Conservation (phyloP, 2,329 filamentous ascomycete genomes). For the Cercospora sp. region DNA sequence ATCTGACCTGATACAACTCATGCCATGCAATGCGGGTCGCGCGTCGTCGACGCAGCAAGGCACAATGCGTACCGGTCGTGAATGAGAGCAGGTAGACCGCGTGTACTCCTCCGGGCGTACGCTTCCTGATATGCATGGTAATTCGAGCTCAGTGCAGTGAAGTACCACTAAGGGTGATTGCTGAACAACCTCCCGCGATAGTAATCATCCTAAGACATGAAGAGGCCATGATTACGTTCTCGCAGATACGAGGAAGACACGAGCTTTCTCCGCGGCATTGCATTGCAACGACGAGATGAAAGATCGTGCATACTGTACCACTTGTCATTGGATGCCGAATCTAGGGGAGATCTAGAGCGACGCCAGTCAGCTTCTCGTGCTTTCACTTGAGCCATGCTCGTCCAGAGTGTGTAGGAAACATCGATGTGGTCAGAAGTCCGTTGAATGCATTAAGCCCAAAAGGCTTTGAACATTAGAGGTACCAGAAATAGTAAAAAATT, state of each 20-base stretch:
- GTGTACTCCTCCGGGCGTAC: neutral
- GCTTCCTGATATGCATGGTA: neutral
- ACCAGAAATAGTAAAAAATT: slow-evolving; percentile 72
- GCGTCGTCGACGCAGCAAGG: neutral
- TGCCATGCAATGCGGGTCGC: neutral
- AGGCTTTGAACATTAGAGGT: slow-evolving; percentile 88
- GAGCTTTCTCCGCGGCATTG: slow-evolving; percentile 11
- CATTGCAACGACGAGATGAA: slow-evolving; percentile 14
- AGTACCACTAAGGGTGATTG: neutral
- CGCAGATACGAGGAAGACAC: neutral
- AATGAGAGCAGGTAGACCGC: neutral
- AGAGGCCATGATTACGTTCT: neutral
- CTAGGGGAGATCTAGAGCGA: neutral
- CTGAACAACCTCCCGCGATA: neutral
- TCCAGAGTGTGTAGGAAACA: neutral
- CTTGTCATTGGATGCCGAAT: neutral
- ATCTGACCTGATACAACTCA: neutral
- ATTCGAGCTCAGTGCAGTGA: neutral
- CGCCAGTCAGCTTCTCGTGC: slow-evolving; percentile 1
- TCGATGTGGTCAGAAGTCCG: slow-evolving; percentile 70
- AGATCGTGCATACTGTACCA: neutral
- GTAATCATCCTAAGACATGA: neutral
- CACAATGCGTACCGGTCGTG: neutral
- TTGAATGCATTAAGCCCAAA: slow-evolving; percentile 71
- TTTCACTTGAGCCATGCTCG: neutral